phyloP scores from a whole-genome alignment of 768 basidiomycete species.

The Russula griseocarnosa region DNA sequence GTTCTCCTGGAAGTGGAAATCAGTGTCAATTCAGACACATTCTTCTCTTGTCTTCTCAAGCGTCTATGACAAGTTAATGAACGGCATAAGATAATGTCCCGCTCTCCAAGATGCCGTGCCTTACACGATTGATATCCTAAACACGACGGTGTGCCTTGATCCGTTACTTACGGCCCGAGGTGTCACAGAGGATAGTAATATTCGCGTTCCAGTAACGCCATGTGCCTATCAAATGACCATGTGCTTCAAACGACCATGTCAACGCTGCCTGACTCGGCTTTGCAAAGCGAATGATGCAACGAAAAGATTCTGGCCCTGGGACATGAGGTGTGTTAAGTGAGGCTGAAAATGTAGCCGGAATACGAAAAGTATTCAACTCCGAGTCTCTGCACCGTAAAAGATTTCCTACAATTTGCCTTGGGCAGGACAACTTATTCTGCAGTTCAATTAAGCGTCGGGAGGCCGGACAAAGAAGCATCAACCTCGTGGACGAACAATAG shows the following conservation, averaged over 20 bases:
- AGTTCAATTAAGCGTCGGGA: not conserved
- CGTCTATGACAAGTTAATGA: not conserved
- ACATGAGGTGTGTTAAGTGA: not conserved
- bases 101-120: not conserved
- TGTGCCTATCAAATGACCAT: not conserved
- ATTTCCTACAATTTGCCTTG: not conserved
- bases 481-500: not conserved
- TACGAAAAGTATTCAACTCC: not conserved
- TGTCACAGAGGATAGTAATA: not conserved
- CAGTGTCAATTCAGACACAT: not conserved
- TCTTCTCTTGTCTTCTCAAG: conserved; percentile 3
- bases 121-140: not conserved
- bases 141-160: not conserved
- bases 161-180: not conserved
- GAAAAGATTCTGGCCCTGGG: not conserved
- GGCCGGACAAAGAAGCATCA: not conserved
- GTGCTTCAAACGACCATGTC: too few species aligned
- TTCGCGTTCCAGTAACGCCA: not conserved
- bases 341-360: too few species aligned
- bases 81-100: not conserved
- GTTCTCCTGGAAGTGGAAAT: conserved; percentile 4
- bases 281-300: not conserved
- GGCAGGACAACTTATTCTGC: not conserved
- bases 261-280: not conserved
- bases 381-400: not conserved